Conservation (phyloP, 2,329 filamentous ascomycete genomes). For the Ceratocystiopsis minuta region DNA sequence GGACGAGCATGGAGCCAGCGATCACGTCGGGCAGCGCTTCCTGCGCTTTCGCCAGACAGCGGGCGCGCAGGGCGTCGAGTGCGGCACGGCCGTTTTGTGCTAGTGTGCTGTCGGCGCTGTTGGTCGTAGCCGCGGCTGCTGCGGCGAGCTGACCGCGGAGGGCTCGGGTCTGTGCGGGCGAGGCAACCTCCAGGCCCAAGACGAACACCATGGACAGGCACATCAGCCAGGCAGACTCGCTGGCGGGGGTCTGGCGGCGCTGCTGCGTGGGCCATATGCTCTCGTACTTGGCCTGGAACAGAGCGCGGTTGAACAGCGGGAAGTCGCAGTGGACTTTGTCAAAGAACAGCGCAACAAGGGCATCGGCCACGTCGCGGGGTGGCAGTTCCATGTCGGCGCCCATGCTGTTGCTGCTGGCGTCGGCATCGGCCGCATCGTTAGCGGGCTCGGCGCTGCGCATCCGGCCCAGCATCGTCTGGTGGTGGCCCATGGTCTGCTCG, state of each 20-base stretch:
- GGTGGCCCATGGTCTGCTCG: conserved; percentile 4
- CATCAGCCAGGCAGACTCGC: conserved; percentile 10
- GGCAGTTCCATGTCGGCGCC: conserved; percentile 4
- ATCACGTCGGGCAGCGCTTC: conserved; percentile 7
- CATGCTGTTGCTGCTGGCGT: neutral
- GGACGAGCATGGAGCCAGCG: conserved; percentile 5
- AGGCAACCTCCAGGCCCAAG: conserved; percentile 7
- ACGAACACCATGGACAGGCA: conserved; percentile 10
- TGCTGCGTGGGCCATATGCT: conserved; percentile 4
- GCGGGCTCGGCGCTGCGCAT: no score
- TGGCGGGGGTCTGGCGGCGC: neutral
- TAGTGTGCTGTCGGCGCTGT: no score
- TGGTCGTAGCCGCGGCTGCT: no score
- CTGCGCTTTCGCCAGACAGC: conserved; percentile 6
- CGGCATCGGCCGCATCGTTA: neutral
- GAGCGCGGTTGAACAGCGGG: conserved; percentile 7
- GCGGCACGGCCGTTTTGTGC: no score
- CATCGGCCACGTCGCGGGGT: conserved; percentile 8
- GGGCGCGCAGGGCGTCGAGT: conserved; percentile 1
- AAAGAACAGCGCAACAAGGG: conserved; percentile 7
- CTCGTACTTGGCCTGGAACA: conserved; percentile 9
- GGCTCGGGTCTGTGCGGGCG: neutral
- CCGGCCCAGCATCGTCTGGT: no score
- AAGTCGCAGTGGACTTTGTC: conserved; percentile 9
- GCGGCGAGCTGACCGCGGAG: conserved; percentile 1